phyloP scores from a whole-genome alignment of 1,139 yeast species.

The Wickerhamomyces sp. region DNA sequence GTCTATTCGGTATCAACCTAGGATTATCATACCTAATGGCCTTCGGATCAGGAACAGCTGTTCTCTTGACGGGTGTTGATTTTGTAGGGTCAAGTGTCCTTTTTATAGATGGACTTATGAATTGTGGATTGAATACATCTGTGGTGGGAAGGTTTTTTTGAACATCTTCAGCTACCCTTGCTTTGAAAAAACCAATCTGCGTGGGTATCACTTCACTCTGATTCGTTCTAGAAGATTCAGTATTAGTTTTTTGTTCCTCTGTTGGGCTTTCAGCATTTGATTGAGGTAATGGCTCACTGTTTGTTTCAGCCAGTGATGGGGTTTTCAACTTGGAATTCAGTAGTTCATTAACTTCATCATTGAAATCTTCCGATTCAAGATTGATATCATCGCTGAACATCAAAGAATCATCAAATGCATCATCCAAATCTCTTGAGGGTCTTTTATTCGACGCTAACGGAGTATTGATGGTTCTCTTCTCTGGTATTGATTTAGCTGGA shows the following conservation, averaged over 20 bases:
- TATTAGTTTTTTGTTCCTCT: background rate
- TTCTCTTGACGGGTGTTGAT: constrained; percentile 51
- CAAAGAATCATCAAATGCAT: constrained; percentile 59
- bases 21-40: constrained; percentile 22
- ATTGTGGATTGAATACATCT: constrained; percentile 38
- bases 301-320: constrained; percentile 5
- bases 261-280: background rate
- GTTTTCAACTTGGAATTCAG: constrained; percentile 16
- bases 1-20: constrained; percentile 20
- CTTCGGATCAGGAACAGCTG: constrained; percentile 14
- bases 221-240: background rate
- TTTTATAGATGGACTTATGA: constrained; percentile 45
- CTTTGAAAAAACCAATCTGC: constrained; percentile 48
- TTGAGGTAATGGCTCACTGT: constrained; percentile 2
- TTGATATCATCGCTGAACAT: constrained; percentile 57
- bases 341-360: constrained; percentile 29
- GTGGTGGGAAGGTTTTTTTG: constrained; percentile 38
- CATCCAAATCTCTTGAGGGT: constrained; percentile 22
- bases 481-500: constrained; percentile 8
- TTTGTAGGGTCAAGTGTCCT: constrained; percentile 54
- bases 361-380: constrained; percentile 34
- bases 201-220: constrained; percentile 7
- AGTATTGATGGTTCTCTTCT: constrained; percentile 7
- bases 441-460: constrained; percentile 1
- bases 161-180: constrained; percentile 50